Percentiles rank a stretch among this genome's conserved stretches.
These are phyloP conservation scores for Ceratocystis lukuohia DNA, from an alignment of 2,329 filamentous ascomycete species.

Conservation along the genomic window DNA sequence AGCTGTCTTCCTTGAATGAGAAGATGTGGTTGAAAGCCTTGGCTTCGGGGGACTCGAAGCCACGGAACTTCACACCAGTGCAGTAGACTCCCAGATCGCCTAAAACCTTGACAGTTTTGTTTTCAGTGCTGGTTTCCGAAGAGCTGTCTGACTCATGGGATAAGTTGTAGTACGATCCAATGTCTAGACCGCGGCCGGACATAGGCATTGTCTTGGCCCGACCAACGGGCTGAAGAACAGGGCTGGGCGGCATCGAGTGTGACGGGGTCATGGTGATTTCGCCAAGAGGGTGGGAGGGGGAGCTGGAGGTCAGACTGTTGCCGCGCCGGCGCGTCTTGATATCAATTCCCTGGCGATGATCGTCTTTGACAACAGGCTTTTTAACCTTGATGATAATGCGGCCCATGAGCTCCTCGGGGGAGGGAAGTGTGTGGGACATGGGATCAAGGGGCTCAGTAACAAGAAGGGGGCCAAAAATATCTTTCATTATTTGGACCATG, in stretches of 20 bases:
- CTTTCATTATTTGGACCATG: slow-evolving; percentile 84
- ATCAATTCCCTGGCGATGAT: slow-evolving; percentile 26
- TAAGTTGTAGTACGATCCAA: slow-evolving; percentile 39
- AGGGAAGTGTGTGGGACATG: slow-evolving; percentile 57
- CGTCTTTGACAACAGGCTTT: slow-evolving; percentile 44
- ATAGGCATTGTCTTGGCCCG: slow-evolving; percentile 2
- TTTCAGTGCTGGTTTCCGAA: slow-evolving; percentile 44
- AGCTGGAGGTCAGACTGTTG: slow-evolving; percentile 67
- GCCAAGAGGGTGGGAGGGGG: slow-evolving; percentile 41
- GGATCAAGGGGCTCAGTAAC: slow-evolving; percentile 61
- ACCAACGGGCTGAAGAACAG: slow-evolving; percentile 33
- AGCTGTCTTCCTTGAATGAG: slow-evolving; percentile 83
- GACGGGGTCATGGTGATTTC: slow-evolving; percentile 36
- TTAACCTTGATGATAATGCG: slow-evolving; percentile 93
- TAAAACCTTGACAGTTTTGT: slow-evolving; percentile 74
- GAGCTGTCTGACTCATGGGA: slow-evolving; percentile 63
- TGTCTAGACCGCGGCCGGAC: background rate
- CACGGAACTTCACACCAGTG: slow-evolving; percentile 64
- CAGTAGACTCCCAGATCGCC: slow-evolving; percentile 74
- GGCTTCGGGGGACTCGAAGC: slow-evolving; percentile 65
- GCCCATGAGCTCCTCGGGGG: slow-evolving; percentile 71
- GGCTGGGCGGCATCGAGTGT: slow-evolving; percentile 41
- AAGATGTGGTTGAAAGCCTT: slow-evolving; percentile 89
- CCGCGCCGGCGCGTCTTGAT: slow-evolving; percentile 39
- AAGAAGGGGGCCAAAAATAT: slow-evolving; percentile 67